These are phyloP conservation scores for Diaporthe destruens DNA, from an alignment of 2,329 filamentous ascomycete genomes.

Conservation along the genomic window DNA sequence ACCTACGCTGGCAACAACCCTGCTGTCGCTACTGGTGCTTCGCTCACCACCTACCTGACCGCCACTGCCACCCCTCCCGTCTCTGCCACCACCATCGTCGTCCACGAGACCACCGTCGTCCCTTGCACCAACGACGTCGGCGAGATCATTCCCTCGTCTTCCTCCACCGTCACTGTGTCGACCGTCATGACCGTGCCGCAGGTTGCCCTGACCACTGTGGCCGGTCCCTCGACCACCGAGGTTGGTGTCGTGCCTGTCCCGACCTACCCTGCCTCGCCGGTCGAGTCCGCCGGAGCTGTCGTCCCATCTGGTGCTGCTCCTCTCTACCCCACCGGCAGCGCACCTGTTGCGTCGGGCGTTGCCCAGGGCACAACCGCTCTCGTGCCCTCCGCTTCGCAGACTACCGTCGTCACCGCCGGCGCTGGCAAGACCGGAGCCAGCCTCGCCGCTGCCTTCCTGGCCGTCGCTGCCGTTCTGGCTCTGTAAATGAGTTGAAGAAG, in stretches of 20 bases:
- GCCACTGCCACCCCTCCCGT: slow-evolving; percentile 59
- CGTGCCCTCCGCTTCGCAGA: slow-evolving; percentile 50
- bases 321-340: slow-evolving; percentile 44
- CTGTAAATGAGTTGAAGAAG: slow-evolving; percentile 54
- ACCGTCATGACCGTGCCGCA: slow-evolving; percentile 66
- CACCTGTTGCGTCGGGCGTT: slow-evolving; percentile 44
- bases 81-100: slow-evolving; percentile 60
- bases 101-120: slow-evolving; percentile 65
- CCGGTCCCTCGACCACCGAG: slow-evolving; percentile 46
- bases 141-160: slow-evolving; percentile 55
- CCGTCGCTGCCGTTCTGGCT: slow-evolving; percentile 58
- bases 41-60: slow-evolving; percentile 71
- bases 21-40: slow-evolving; percentile 82
- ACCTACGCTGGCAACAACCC: slow-evolving; percentile 81
- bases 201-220: slow-evolving; percentile 61
- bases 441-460: slow-evolving; percentile 60
- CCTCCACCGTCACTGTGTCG: slow-evolving; percentile 44
- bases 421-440: slow-evolving; percentile 54
- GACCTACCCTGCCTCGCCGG: slow-evolving; percentile 48
- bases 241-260: slow-evolving; percentile 59
- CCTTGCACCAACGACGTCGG: slow-evolving; percentile 62
- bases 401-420: slow-evolving; percentile 50
- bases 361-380: slow-evolving; percentile 51
- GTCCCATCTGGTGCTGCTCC: slow-evolving; percentile 44
- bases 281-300: slow-evolving; percentile 43